Evolutionary conservation across 805 yeast genomes (phyloP), one percentile per base, ranked within the genome.

Genomic region (Kuraishia floccosa): DNA sequence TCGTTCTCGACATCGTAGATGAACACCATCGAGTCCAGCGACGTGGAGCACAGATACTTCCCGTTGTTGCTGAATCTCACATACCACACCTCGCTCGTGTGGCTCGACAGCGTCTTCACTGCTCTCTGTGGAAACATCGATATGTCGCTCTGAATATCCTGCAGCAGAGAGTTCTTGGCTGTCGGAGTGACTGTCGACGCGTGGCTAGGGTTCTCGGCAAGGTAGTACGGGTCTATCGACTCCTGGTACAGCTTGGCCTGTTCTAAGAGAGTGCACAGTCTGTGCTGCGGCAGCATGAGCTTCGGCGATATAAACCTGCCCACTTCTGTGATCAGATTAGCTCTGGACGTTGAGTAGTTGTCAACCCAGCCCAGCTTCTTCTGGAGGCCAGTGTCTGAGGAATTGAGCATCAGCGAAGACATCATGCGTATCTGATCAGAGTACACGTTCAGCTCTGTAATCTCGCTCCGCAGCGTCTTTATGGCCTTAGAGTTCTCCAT

Each of bases 61-160:
- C 96, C 96, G 53, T 70, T 67, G 28, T 85, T 81, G 5, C 91
- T 78, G 46, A 83, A 86, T 35, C 70, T 69, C 10, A 80, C 63
- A 46, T 64, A 79, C 96, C 96, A 87, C 9, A 84, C 89, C 49
- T 87, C 94, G 45, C 77, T 73, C 1, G 56, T 50, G 44, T 82
- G 91, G 27, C 63, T 58, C 1, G 53, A 39, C 5, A 81, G 52
- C 0, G 66, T 61, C 34, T 63, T 60, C 9, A 68, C 45, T 3
- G 68, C 50, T 3, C 55, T 56, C 14, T 60, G 60, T 1, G 85
- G 84, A 36, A 72, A 67, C 25, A 49, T 42, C 4, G 25, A 8
- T 22, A 19, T 32, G 9, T 29, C 29, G 7, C 25, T 17, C 5
- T 17, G n/a, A 15, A 24, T 18, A 28, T 32, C 26, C n/a, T 21